Evolutionary conservation across 2,329 filamentous ascomycete species (phyloP), one percentile per base, ranked within the genome.

Genomic region (Aspergillus sp.): DNA sequence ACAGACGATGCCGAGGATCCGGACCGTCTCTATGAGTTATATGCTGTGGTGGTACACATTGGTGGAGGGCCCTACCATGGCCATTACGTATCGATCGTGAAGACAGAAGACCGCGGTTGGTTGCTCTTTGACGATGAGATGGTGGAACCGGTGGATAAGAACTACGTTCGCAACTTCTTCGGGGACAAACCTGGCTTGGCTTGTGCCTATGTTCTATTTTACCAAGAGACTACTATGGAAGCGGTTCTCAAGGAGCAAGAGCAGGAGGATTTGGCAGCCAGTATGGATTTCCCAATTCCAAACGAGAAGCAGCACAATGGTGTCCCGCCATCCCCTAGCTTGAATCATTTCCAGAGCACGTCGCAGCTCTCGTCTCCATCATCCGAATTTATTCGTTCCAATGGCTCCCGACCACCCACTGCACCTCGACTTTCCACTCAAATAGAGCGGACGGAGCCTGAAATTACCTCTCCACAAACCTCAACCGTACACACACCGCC

Each of bases 51-150:
- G 7, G 89, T 98, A 19, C 93, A 98, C 62, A 97, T 98, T 54
- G 93, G 93, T 46, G 90, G 90, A 43, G 94, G 95, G 19, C 91
- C 93, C 4, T 96, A 96, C 62, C 93, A 98, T 63, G 93, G 93
- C 3, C 93, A 98, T 67, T 98, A 98, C 60, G 90, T 98, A 27
- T 90, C 90, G 4, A 93, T 98, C 47, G 90, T 98, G 74, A 98
- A 98, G 71, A 97, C 93, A 0, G 85, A 94, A 62, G 93, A 97
- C 63, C 83, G 88, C 46, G 93, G 93, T 23, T 98, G 93, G 93
- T 74, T 98, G 38, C 73, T 98, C 5, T 98, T 98, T 59, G 93
- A 98, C 59, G 93, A 98, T 61, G 93, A 98, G 71, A 90, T 97
- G 82, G 93, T 98, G 4, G 93, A 98, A 66, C 93, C 93, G 0